Evolutionary conservation across 2,329 filamentous ascomycete genomes (phyloP), one percentile per base, ranked within the genome.

Genomic region (Neoarthrinium moseri): DNA sequence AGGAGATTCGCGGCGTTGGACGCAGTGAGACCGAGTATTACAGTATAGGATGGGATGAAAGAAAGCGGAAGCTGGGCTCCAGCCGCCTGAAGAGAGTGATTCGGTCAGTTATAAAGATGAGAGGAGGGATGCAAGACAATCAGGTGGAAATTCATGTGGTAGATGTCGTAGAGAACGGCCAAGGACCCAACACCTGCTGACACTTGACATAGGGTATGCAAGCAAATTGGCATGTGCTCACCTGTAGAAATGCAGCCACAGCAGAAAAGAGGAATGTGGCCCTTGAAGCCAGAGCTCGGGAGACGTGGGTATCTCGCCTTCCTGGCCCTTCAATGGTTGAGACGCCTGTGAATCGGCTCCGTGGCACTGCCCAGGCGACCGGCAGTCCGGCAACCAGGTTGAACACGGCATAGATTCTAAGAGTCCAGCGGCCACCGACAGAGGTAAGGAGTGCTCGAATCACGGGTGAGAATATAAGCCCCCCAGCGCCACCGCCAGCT

Each of bases 31-130:
- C 74, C 74, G 2, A 77, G 54, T 0, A 63, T 61, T 2, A 72
- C 66, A 7, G 67, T 70, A 52, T 75, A 77, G 12, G 72, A 71
- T 0, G 72, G 65, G 30, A 77, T 64, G 47, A 77, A 78, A 0
- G 67, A 66, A n/a, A 75, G 60, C 0, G 74, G 74, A 8, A 74
- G 64, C 40, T 69, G 65, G 34, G 72, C 68, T 4, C 70, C 72
- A 35, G 72, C 68, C 1, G 74, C 66, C 57, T 75, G 55, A 1
- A 61, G 43, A 12, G n/a, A 42, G n/a, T 8, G 26, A 8, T 29
- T 29, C 26, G n/a, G 26, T 17, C n/a, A 21, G n/a, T 44, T 45
- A 13, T 32, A 41, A 10, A 6, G n/a, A 8, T n/a, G 21, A 59
- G 45, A 45, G 53, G 56, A 27, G 38, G 23, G 5, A 40, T n/a